A percentile compares a stretch with the other conserved stretches of the same genome.
Conservation (phyloP, 2,329 filamentous ascomycete genomes). For the Cercospora canescens region DNA sequence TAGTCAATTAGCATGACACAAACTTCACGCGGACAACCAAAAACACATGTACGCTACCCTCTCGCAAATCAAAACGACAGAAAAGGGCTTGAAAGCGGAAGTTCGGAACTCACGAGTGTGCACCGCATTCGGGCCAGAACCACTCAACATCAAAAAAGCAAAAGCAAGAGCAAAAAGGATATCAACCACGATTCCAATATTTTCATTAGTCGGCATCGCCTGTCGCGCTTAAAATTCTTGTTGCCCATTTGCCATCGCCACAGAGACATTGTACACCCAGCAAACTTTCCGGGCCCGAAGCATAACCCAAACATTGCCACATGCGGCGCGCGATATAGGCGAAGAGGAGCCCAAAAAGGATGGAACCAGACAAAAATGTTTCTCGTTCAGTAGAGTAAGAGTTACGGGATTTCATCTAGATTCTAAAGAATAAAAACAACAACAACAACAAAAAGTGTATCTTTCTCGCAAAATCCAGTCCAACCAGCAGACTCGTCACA, state of each 20-base stretch:
- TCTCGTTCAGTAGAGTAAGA: no score
- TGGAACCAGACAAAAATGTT: no score
- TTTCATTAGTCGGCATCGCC: no score
- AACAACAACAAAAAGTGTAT: not conserved
- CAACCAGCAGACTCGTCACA: constrained; percentile 12
- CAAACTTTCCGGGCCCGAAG: not conserved
- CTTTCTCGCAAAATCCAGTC: not conserved
- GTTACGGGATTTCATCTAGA: not conserved
- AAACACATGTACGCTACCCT: no score
- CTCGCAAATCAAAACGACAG: not conserved
- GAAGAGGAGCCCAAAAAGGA: not conserved
- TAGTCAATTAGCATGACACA: no score
- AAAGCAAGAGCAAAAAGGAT: no score
- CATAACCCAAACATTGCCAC: not conserved
- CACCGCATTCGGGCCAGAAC: not conserved
- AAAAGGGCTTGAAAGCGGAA: not conserved
- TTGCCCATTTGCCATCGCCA: no score
- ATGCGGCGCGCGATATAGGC: not conserved
- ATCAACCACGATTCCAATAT: not conserved
- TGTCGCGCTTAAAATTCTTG: not conserved
- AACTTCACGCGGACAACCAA: no score
- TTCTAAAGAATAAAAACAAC: no score
- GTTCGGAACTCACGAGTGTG: not conserved
- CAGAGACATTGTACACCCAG: no score
- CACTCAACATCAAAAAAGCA: not conserved